phyloP scores from a whole-genome alignment of 176 grass and related monocot species.

The Eremochloa ophiuroides region DNA sequence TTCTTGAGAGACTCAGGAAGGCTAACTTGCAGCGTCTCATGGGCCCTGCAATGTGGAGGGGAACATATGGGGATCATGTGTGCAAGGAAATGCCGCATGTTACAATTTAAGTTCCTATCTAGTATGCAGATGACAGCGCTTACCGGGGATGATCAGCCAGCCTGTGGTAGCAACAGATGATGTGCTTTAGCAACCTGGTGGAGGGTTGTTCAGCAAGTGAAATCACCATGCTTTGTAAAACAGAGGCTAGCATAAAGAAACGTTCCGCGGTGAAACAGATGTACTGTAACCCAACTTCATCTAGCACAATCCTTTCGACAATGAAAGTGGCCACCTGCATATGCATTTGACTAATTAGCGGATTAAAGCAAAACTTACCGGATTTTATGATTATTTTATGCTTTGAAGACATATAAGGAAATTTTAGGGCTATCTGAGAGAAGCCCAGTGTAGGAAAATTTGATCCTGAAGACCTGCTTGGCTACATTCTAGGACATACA shows the following conservation, averaged over 20 bases:
- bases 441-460: neutral
- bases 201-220: slow-evolving; percentile 57
- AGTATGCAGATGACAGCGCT: neutral
- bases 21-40: slow-evolving; percentile 30
- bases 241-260: slow-evolving; percentile 53
- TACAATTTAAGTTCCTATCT: neutral
- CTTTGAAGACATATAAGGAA: neutral
- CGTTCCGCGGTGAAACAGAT: slow-evolving; percentile 53
- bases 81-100: neutral
- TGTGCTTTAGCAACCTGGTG: slow-evolving; percentile 63
- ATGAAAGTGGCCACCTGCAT: slow-evolving; percentile 79
- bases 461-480: neutral
- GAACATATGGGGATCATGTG: neutral
- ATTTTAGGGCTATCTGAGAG: neutral
- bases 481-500: neutral
- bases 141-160: slow-evolving; percentile 70
- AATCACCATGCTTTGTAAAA: slow-evolving; percentile 49
- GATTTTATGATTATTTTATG: neutral
- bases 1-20: slow-evolving; percentile 60
- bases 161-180: slow-evolving; percentile 77
- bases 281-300: slow-evolving; percentile 51
- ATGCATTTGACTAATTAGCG: slow-evolving; percentile 10
- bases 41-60: slow-evolving; percentile 37
- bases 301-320: slow-evolving; percentile 62
- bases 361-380: neutral